Base-by-base conservation (phyloP, 306 rosid genomes). In the Sesbania bispinosa region DNA sequence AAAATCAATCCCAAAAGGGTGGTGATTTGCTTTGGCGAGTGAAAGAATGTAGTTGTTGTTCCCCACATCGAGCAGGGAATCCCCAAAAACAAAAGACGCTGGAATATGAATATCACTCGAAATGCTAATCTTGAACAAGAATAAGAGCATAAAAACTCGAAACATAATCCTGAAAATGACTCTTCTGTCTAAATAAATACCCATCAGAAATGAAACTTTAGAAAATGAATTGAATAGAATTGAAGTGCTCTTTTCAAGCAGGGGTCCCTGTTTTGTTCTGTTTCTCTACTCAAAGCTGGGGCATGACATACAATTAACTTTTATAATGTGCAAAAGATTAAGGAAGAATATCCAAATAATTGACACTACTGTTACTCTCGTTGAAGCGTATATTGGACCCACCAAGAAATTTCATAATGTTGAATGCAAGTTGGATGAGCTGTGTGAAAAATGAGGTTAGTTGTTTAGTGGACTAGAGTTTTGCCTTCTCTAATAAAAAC, bases 71-170 rank as follows among this genome's bases (percentile, higher is more conserved):
- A 88, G 75, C 71, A 91, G 62, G 7, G 92, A 88, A 75, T 91
- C 97, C 14, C 93, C 90, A 39, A 91, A 91, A 29, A 91, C 87
- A 83, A 91, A 88, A 47, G 27, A 67, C 15, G 92, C 88, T 10
- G 88, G 74, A 43, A 79, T 15, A 42, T 32, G n/a, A n/a, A n/a
- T n/a, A n/a, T n/a, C 41, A 15, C 29, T 55, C 20, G 87, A 80
- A 21, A 59, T 77, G 69, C 85, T 74, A 18, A 48, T 42, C 50
- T 73, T 58, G 32, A 62, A 69, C 9, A 75, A 29, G 6, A 71
- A 30, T 10, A 74, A 69, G 30, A 43, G 21, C 8, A 57, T 66
- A 24, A 53, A 69, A 13, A 42, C 27, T 47, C 3, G 69, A 46
- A 74, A 6, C 32, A 46, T 38, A 35, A 72, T 36, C 51, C 69